Conservation (phyloP, 306 rosid species). For the Hippophae tibetana region DNA sequence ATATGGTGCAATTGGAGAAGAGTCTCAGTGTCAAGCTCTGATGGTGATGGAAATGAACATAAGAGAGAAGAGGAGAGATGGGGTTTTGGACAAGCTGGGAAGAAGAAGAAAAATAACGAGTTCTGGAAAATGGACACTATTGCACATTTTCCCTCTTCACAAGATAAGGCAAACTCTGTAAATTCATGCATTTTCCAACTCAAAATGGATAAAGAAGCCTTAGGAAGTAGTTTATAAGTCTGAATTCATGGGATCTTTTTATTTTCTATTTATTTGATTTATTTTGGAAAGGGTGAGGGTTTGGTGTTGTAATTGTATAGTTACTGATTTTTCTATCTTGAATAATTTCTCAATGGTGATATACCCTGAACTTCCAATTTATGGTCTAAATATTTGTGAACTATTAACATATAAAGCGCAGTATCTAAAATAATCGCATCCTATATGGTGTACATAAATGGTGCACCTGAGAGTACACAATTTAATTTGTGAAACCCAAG, state of each 20-base stretch:
- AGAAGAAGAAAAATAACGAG: slow-evolving; percentile 37
- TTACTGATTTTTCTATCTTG: neutral
- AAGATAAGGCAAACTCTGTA: slow-evolving; percentile 45
- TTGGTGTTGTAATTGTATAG: slow-evolving; percentile 5
- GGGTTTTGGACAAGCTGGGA: slow-evolving; percentile 33
- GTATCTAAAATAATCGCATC: too few relatives aligned
- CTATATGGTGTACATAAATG: too few relatives aligned
- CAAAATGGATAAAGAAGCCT: slow-evolving; percentile 35
- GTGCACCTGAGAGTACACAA: too few relatives aligned
- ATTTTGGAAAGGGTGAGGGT: neutral
- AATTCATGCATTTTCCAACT: slow-evolving; percentile 40
- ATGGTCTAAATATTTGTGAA: too few relatives aligned
- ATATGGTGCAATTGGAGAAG: slow-evolving; percentile 94
- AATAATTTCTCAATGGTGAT: too few relatives aligned
- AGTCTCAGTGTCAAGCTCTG: slow-evolving; percentile 52
- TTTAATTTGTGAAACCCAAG: too few relatives aligned
- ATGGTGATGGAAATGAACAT: slow-evolving; percentile 30
- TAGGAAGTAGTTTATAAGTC: slow-evolving; percentile 17
- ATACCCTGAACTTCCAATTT: too few relatives aligned
- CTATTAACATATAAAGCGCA: too few relatives aligned
- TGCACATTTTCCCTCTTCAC: slow-evolving; percentile 41
- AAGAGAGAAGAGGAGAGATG: slow-evolving; percentile 37
- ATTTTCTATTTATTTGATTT: neutral
- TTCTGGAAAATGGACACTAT: slow-evolving; percentile 72
- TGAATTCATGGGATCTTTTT: neutral